Conservation (phyloP, 257 asterid genomes). For the Echites panduratus region DNA sequence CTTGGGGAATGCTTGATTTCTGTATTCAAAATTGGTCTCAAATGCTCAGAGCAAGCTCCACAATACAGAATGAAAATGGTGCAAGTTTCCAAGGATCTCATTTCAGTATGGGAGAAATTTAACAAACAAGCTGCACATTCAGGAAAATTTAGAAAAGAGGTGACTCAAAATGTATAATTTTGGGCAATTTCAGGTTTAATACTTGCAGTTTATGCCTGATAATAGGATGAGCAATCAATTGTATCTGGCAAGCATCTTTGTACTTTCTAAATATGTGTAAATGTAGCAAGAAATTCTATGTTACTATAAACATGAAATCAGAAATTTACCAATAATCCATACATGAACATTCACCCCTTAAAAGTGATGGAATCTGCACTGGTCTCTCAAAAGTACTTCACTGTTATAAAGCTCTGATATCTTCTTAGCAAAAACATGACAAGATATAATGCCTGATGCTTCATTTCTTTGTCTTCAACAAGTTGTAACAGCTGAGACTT, state of each 20-base stretch:
- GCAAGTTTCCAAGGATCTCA: slow-evolving; percentile 12
- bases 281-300: not conserved
- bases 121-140: not conserved
- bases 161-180: not conserved
- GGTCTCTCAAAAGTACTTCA: slow-evolving; percentile 66
- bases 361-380: slow-evolving; percentile 78
- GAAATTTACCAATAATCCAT: slow-evolving; percentile 61
- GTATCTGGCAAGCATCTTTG: not conserved
- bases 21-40: slow-evolving; percentile 16
- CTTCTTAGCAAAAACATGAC: slow-evolving; percentile 60
- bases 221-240: not conserved
- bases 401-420: slow-evolving; percentile 55
- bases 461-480: slow-evolving; percentile 68
- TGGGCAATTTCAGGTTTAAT: not conserved
- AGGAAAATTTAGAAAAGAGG: not conserved
- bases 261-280: not conserved
- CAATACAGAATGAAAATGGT: slow-evolving; percentile 17
- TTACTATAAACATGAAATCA: not conserved
- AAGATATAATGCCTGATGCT: slow-evolving; percentile 59
- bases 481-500: slow-evolving; percentile 55
- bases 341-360: slow-evolving; percentile 59
- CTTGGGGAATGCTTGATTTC: slow-evolving; percentile 17
- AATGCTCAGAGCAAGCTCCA: slow-evolving; percentile 24
- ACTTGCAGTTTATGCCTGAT: no score
- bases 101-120: slow-evolving; percentile 16